Evolutionary conservation across 176 grass and related monocot genomes (phyloP), one percentile per base, ranked within the genome.

Genomic region (Avena atlantica): DNA sequence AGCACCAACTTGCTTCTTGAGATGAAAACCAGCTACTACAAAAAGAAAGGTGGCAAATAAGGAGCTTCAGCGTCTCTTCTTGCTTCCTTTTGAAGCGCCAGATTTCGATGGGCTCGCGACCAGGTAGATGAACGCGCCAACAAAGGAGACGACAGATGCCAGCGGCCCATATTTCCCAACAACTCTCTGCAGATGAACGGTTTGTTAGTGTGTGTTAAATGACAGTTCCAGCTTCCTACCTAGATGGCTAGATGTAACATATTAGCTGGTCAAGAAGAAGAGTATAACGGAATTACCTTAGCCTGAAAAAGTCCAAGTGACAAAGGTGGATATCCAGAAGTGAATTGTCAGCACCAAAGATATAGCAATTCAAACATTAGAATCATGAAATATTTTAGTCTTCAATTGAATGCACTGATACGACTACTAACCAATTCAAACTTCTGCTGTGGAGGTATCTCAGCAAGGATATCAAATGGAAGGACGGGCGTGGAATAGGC

Each of bases 401-500:
- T 67, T 63, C 14, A 72, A 89, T 14, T 64, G 75, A 80, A 61
- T 59, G 45, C 6, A 70, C 52, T 67, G n/a, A 3, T 42, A 8
- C 21, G 42, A 64, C 63, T 45, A 84, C 95, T 94, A 44, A 97
- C 95, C 90, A 82, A 91, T 88, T 91, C 68, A 63, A 92, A 89
- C 63, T 92, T 92, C 82, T 86, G 82, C 36, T 94, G 78, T 61
- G 86, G 88, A 87, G 92, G 88, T 73, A 58, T 92, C 81, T 97
- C 88, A 11, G 92, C 83, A 36, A 94, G 92, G 72, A 97, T 92
- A 71, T 89, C 90, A 50, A 94, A 74, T 21, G 86, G 90, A 80
- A 78, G 86, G 82, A 91, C 48, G 17, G 90, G 90, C 13, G 89
- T 90, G 1, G 92, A 94, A 81, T 87, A 92, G 21, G 95, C 92